Evolutionary conservation across 163 green algal species (phyloP), one percentile per base, ranked within the genome.

Genomic region (Volvox carteri): DNA sequence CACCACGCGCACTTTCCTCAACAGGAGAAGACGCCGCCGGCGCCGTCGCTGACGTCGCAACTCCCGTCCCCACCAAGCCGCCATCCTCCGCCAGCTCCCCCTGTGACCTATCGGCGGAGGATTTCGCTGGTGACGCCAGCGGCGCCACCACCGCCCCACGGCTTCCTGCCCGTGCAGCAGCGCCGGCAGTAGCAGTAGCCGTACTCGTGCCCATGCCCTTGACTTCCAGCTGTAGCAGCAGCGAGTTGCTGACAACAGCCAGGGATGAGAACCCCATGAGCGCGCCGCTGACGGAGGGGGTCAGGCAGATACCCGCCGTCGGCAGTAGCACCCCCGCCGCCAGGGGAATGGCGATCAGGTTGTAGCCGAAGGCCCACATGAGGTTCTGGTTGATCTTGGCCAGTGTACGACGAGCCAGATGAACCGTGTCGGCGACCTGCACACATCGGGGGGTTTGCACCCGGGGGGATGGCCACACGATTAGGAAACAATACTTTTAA

Each of bases 311-410:
- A 44, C 96, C 96, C 2, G 93, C 84, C 39, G 84, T 74, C 28
- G 97, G 97, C 56, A 99, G 93, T 81, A 98, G 90, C 2, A 93
- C 96, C 23, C 97, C 97, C 6, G 97, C 96, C 0, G 97, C 97
- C 16, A 99, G 88, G 0, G 96, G 97, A 28, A 99, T 95, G 41
- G 93, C 95, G 0, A 99, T 77, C 7, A 97, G 12, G 92, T 99
- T 99, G 92, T 99, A 99, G 9, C 93, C 96, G 89, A 99, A 98
- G 0, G 97, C 97, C 97, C 97, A 99, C 30, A 84, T 92, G 42
- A 99, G 92, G 92, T 99, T 99, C 89, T 99, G 96, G 65, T 94
- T 90, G 78, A 99, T 99, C 92, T 99, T 99, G 84, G 76, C 56
- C 35, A 99, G 94, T 21, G 97, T 99, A 44, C 93, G 90, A 3